Evolutionary conservation across 768 basidiomycete species (phyloP), one percentile per base, ranked within the genome.

Genomic region (Polyporus arcularius): DNA sequence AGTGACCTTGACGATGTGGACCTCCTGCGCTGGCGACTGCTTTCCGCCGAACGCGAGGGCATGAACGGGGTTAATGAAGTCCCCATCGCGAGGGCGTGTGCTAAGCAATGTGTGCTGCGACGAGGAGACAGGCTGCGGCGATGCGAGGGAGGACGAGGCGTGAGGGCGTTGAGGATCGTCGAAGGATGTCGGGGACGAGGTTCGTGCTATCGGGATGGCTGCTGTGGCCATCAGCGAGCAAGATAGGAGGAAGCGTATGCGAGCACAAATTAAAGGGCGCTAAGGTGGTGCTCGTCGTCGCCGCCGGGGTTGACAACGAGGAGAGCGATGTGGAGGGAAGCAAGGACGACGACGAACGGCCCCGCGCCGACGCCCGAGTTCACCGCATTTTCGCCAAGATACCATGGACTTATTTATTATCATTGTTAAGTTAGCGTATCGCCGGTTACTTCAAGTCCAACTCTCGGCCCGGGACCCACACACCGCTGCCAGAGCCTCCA

Each of bases 1-100:
- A 5, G 82, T 80, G 51, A 86, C 80, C 67, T 81, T 82, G 56
- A 85, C 71, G 53, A 86, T 76, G 64, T 84, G 84, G 15, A 84
- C 70, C 61, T 85, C 82, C 65, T 83, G 80, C 15, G 78, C 57
- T 26, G 68, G 69, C n/a, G 62, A 64, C 46, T 60, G 67, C 57
- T 68, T 68, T 16, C 60, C 45, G n/a, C 60, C 60, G 57, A 65
- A 72, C 0, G 70, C 68, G 35, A 75, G 67, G 14, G 67, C 62
- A 49, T 75, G 77, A 30, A 75, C 55, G 11, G 77, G 72, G 35
- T 77, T 79, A n/a, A 70, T 66, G 8, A 65, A 51, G 46, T 62
- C 65, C 28, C 46, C 38, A 21, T 64, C 60, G 26, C 60, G 51
- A 3, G 64, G n/a, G 74, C 70, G 57, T 69, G 73, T 4, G 77